These are phyloP conservation scores for Macrolepiota fuliginosa DNA, from an alignment of 768 basidiomycete species.

Conservation along the genomic window DNA sequence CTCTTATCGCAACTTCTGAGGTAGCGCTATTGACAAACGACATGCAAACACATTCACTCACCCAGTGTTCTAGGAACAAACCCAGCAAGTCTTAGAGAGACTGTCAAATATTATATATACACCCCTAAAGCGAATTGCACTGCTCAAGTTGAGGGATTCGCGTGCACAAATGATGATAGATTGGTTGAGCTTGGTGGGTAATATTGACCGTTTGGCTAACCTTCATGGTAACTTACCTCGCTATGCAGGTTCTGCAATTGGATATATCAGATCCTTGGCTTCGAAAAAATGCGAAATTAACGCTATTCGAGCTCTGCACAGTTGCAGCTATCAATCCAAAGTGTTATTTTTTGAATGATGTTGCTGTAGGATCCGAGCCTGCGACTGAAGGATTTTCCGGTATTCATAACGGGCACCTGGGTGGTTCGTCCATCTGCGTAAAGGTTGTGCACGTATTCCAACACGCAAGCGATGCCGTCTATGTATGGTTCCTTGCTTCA, in stretches of 20 bases:
- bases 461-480: constrained; percentile 14
- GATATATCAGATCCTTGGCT: neutral
- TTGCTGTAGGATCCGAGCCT: constrained; percentile 7
- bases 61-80: too few relatives aligned
- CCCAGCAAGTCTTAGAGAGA: neutral
- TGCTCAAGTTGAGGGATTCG: neutral
- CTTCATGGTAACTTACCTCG: neutral
- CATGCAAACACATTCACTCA: too few relatives aligned
- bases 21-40: too few relatives aligned
- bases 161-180: neutral
- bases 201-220: neutral
- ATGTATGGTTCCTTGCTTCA: constrained; percentile 13
- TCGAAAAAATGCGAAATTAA: neutral
- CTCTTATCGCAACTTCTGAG: too few relatives aligned
- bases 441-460: constrained; percentile 24
- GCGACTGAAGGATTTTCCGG: constrained; percentile 22
- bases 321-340: constrained; percentile 25
- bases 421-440: constrained; percentile 19
- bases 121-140: neutral
- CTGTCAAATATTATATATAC: neutral
- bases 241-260: neutral
- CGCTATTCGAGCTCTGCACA: constrained; percentile 17
- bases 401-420: constrained; percentile 21
- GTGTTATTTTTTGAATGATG: constrained; percentile 20
- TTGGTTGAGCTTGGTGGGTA: neutral